Evolutionary conservation across 192 early-diverging fungal species (phyloP).

Genomic region (Phlyctochytrium arcticum): DNA sequence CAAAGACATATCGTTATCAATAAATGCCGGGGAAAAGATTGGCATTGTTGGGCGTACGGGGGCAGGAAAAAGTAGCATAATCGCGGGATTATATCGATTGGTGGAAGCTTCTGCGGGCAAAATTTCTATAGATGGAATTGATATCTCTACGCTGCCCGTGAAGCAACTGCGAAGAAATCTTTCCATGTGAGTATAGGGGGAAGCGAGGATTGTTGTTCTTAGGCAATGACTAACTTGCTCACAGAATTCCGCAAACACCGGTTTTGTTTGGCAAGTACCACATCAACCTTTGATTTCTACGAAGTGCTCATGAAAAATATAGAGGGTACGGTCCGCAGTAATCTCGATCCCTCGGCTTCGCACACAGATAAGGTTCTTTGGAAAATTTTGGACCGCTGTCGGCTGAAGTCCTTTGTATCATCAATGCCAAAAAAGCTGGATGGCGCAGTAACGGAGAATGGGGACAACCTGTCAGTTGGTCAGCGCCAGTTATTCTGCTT

Average conservation of each 20-base stretch:
- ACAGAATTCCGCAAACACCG: background rate
- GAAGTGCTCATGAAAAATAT: too few relatives aligned
- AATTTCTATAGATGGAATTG: constrained; percentile 71
- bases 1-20: constrained; percentile 12
- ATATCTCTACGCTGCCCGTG: constrained; percentile 28
- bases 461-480: constrained; percentile 72
- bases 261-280: background rate
- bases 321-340: constrained; percentile 61
- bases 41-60: constrained; percentile 46
- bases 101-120: constrained; percentile 56
- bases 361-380: constrained; percentile 65
- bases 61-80: constrained; percentile 46
- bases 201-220: background rate
- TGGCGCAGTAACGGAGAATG: constrained; percentile 72
- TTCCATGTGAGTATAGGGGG: background rate
- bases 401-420: constrained; percentile 33
- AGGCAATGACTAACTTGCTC: background rate
- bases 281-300: background rate
- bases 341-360: constrained; percentile 61
- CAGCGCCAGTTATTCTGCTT: constrained; percentile 59
- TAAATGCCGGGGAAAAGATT: constrained; percentile 21
- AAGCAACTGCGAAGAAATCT: background rate
- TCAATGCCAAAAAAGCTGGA: constrained; percentile 52
- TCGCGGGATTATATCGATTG: constrained; percentile 71
- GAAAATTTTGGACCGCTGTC: constrained; percentile 57